Evolutionary conservation across 352 stramenopile species (phyloP).

Genomic region (Phytophthora pistaciae): DNA sequence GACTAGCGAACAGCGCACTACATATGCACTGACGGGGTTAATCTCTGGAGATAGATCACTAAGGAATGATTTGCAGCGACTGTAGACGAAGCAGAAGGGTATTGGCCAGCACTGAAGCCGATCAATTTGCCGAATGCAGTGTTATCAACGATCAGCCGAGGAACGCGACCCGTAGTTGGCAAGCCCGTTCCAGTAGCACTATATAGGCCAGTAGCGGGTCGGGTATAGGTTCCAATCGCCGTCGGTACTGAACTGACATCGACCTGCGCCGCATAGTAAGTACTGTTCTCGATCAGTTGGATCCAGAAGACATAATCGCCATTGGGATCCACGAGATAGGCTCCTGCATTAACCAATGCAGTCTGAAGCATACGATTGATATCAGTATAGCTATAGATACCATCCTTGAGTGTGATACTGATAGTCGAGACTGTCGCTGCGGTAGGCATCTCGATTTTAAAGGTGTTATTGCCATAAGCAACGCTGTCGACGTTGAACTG

Average conservation of each 20-base stretch:
- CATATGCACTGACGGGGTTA: not conserved
- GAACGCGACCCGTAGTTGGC: conserved; percentile 2
- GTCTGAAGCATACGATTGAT: conserved; percentile 13
- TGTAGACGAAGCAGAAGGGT: not conserved
- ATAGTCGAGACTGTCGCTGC: not conserved
- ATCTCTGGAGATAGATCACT: conserved; percentile 5
- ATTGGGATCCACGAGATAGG: not conserved
- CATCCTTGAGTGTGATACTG: not conserved
- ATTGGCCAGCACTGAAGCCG: conserved; percentile 5
- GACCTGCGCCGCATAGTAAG: conserved; percentile 9
- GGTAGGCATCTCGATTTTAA: conserved; percentile 5
- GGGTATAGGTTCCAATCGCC: not conserved
- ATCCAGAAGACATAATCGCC: conserved; percentile 13
- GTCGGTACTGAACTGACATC: conserved; percentile 1
- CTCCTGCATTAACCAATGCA: conserved; percentile 1
- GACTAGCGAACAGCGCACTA: conserved; percentile 13
- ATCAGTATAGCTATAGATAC: conserved; percentile 8
- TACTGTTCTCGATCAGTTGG: conserved; percentile 3
- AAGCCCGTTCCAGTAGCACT: conserved; percentile 21
- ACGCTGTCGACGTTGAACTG: not conserved
- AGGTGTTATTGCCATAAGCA: not conserved
- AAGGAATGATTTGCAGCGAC: not conserved
- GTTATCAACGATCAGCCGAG: conserved; percentile 14
- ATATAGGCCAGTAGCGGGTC: conserved; percentile 16
- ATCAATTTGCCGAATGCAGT: conserved; percentile 3